Conservation (phyloP, 2,329 filamentous ascomycete genomes). For the Microdochium trichocladiopsis region DNA sequence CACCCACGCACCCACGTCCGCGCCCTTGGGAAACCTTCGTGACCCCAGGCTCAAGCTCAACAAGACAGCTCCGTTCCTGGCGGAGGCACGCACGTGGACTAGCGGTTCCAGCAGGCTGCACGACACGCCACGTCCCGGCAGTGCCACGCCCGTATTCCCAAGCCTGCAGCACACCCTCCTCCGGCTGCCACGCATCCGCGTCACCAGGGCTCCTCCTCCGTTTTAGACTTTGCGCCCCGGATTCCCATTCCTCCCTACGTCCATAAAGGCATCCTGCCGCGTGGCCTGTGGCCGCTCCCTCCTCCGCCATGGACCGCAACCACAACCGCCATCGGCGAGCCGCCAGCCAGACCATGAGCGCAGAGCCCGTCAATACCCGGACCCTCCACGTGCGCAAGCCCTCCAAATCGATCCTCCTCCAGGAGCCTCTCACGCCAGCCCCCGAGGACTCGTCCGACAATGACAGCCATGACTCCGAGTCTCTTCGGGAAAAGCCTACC, state of each 20-base stretch:
- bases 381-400: neutral
- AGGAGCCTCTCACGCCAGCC: neutral
- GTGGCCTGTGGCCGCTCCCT: neutral
- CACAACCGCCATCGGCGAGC: neutral
- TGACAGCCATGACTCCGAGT: constrained; percentile 9
- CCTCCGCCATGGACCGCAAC: neutral
- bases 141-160: too few relatives aligned
- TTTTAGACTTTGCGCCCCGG: neutral
- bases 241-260: neutral
- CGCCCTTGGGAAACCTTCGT: too few relatives aligned
- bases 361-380: neutral
- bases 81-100: too few relatives aligned
- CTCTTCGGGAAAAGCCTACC: constrained; percentile 8
- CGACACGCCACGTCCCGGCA: too few relatives aligned
- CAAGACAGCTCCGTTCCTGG: too few relatives aligned
- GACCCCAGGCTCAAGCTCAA: too few relatives aligned
- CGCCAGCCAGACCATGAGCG: neutral
- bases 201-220: neutral
- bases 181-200: neutral
- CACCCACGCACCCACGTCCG: too few relatives aligned
- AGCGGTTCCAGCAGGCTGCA: too few relatives aligned
- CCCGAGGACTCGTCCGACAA: neutral
- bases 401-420: neutral
- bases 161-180: neutral
- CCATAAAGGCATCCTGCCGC: neutral